Percentiles rank a stretch among this genome's conserved stretches.
Conservation (phyloP, 225 moss, liverwort and hornwort genomes). For the Sphagnum tenellum region DNA sequence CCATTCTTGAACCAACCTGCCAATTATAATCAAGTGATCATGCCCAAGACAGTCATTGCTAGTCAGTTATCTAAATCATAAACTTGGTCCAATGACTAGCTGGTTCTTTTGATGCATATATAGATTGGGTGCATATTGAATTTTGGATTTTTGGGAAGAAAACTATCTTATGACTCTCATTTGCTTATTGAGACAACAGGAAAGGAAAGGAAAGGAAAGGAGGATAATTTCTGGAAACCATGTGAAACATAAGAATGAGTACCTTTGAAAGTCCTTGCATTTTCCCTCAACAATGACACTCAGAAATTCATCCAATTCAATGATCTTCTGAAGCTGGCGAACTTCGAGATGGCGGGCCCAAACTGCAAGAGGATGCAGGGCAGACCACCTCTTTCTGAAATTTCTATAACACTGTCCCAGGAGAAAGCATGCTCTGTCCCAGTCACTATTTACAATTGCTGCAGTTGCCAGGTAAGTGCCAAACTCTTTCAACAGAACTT, state of each 20-base stretch:
- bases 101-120: too few relatives aligned
- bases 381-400: slow-evolving; percentile 69
- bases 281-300: slow-evolving; percentile 33
- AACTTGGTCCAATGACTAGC: too few relatives aligned
- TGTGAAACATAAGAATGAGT: too few relatives aligned
- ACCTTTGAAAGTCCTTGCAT: slow-evolving; percentile 54
- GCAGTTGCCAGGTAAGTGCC: slow-evolving; percentile 63
- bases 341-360: slow-evolving; percentile 65
- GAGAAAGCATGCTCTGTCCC: slow-evolving; percentile 62
- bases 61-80: too few relatives aligned
- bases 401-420: slow-evolving; percentile 60
- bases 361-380: slow-evolving; percentile 71
- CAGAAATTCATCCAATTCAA: slow-evolving; percentile 75
- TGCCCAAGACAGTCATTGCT: too few relatives aligned
- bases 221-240: too few relatives aligned
- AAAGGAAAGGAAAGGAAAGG: too few relatives aligned
- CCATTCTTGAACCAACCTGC: slow-evolving; percentile 70
- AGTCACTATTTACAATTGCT: slow-evolving; percentile 53
- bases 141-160: too few relatives aligned
- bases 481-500: slow-evolving; percentile 52
- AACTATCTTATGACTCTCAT: too few relatives aligned
- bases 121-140: too few relatives aligned
- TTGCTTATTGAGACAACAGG: too few relatives aligned
- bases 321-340: slow-evolving; percentile 62
- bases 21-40: too few relatives aligned